These are phyloP conservation scores for Termitomyces sp. DNA, from an alignment of 768 basidiomycete species.

Conservation along the genomic window DNA sequence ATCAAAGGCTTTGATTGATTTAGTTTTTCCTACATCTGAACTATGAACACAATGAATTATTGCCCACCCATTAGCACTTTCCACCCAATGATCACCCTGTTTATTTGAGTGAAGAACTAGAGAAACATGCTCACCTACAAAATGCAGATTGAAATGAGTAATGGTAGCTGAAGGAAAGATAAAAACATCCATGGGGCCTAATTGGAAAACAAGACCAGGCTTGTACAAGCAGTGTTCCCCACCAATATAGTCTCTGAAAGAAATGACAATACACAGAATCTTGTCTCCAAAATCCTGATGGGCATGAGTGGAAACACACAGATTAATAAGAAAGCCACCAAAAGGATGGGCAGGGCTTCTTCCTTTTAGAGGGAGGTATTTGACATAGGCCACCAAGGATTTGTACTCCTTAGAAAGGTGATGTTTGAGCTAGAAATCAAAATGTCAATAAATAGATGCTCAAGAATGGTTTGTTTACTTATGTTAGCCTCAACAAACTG, in stretches of 20 bases:
- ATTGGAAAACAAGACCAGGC: constrained; percentile 15
- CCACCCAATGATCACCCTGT: constrained; percentile 6
- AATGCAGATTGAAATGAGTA: constrained; percentile 23
- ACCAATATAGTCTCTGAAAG: constrained; percentile 14
- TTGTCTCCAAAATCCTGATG: constrained; percentile 22
- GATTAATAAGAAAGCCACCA: constrained; percentile 23
- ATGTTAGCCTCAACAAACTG: not conserved
- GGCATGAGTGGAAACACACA: constrained; percentile 19
- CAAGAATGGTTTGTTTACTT: not conserved
- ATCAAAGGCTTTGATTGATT: no score
- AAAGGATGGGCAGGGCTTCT: constrained; percentile 22
- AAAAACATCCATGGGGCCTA: constrained; percentile 7
- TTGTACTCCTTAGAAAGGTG: constrained; percentile 20
- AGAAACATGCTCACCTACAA: constrained; percentile 16
- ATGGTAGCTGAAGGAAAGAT: constrained; percentile 18
- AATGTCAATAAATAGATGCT: not conserved
- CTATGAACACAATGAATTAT: not conserved
- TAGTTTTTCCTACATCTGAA: no score
- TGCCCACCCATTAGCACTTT: constrained; percentile 8
- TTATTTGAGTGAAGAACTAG: constrained; percentile 23
- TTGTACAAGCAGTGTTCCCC: constrained; percentile 20
- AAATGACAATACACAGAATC: constrained; percentile 21
- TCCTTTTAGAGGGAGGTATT: constrained; percentile 17
- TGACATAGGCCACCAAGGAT: constrained; percentile 16
- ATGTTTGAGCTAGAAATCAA: constrained; percentile 16